Base-by-base conservation (phyloP, 2,329 filamentous ascomycete species). In the Aspergillus pseudonomiae region DNA sequence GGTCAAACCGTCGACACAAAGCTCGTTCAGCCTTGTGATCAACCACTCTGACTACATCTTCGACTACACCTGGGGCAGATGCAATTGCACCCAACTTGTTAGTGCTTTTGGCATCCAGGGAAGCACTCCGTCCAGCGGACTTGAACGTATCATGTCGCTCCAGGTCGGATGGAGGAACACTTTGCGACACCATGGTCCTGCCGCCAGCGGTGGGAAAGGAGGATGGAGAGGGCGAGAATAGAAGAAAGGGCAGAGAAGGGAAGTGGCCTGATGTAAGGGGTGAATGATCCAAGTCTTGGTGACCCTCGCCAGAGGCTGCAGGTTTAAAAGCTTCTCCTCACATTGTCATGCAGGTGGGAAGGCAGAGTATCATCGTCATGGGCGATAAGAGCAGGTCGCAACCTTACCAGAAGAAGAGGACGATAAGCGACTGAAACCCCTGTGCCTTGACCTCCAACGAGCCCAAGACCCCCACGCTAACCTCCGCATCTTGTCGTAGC, bases 1-100 rank as follows among this genome's bases (percentile, higher is more conserved):
- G 59, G 60, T 80, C 78, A 67, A 88, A 85, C 65, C 86, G 86
- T 72, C 82, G 82, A 59, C 85, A 83, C 16, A 88, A 75, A 28
- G 75, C 75, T 41, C 80, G 72, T 66, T 85, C 83, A 7, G 81
- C 82, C 53, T 78, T 77, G 43, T 80, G 77, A 65, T 83, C 82
- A 36, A 83, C 67, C 6, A 78, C 74, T 21, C 69, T 70, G 12
- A 73, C 74, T 52, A 74, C 69, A 63, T 76, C 74, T 48, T 68
- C 66, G 11, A 69, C 34, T 0, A 70, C 65, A 1, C 68, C 66
- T 7, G 68, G 66, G 3, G 58, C 58, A 19, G 65, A 63, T 6
- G 61, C 63, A 50, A 63, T 67, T 12, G 41, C 52, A 19, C 60
- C 56, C 16, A 57, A 21, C 19, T 67, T 68, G 46, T 60, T 54